A percentile compares a stretch with the other conserved stretches of the same genome.
Evolutionary conservation across 2,329 filamentous ascomycete species (phyloP).

Genomic region (Ceratocystis papillata): DNA sequence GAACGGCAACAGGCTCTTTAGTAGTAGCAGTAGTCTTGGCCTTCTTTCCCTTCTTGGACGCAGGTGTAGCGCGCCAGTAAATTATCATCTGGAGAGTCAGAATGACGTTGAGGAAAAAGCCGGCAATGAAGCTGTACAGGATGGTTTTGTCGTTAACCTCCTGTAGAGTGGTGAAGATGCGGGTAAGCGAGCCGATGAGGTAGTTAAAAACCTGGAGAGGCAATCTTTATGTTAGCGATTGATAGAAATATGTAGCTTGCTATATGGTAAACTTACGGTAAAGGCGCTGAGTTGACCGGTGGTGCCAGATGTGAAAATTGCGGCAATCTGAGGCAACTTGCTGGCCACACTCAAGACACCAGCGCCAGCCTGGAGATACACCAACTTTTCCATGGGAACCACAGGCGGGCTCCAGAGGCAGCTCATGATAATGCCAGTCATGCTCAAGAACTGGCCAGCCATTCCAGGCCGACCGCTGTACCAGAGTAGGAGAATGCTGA

Average conservation of each 20-base stretch:
- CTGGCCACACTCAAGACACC: slow-evolving; percentile 74
- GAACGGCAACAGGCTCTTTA: slow-evolving; percentile 24
- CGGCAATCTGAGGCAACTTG: slow-evolving; percentile 86
- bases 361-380: slow-evolving; percentile 71
- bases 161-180: slow-evolving; percentile 95
- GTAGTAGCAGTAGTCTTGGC: slow-evolving; percentile 26
- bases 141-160: slow-evolving; percentile 97
- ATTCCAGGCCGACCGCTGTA: slow-evolving; percentile 59
- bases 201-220: slow-evolving; percentile 83
- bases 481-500: slow-evolving; percentile 74
- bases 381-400: slow-evolving; percentile 55
- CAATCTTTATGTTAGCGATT: slow-evolving; percentile 7
- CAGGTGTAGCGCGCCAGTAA: slow-evolving; percentile 68
- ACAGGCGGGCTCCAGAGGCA: slow-evolving; percentile 54
- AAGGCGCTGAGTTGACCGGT: slow-evolving; percentile 96
- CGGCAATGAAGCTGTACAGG: slow-evolving; percentile 85
- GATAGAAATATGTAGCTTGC: neutral
- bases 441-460: slow-evolving; percentile 66
- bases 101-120: slow-evolving; percentile 78
- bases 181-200: slow-evolving; percentile 78
- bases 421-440: slow-evolving; percentile 45
- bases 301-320: slow-evolving; percentile 72
- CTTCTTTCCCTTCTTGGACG: slow-evolving; percentile 36
- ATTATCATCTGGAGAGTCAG: slow-evolving; percentile 85
- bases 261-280: slow-evolving; percentile 53